phyloP scores from a whole-genome alignment of 345 rosid species.

The Eucalyptus polybractea region DNA sequence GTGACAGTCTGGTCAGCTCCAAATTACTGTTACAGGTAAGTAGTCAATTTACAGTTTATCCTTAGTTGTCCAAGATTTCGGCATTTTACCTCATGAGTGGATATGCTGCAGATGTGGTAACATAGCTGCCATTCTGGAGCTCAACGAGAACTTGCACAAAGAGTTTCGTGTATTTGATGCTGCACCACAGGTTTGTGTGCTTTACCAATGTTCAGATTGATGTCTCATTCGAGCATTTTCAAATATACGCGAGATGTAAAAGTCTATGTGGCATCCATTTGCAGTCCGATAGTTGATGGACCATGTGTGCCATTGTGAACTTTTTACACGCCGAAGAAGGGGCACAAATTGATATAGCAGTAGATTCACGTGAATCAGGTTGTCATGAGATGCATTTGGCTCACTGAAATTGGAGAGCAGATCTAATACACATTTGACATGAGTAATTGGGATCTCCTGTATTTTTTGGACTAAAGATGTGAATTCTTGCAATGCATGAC shows the following conservation, averaged over 20 bases:
- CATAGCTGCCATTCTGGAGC: slow-evolving; percentile 87
- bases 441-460: not conserved
- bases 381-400: not conserved
- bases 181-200: slow-evolving; percentile 63
- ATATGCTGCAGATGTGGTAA: slow-evolving; percentile 73
- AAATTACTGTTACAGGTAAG: slow-evolving; percentile 94
- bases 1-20: slow-evolving; percentile 99
- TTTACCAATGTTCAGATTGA: not conserved
- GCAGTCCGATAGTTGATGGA: not conserved
- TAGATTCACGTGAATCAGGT: not conserved
- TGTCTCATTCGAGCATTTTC: not conserved
- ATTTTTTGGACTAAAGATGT: not conserved
- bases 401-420: not conserved
- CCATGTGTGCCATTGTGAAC: not conserved
- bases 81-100: not conserved
- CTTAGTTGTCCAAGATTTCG: not conserved
- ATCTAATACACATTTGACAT: not conserved
- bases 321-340: not conserved
- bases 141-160: slow-evolving; percentile 75
- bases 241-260: not conserved
- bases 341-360: not conserved
- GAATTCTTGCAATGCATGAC: not conserved
- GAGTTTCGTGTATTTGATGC: slow-evolving; percentile 92
- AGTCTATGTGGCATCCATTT: not conserved
- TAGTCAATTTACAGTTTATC: not conserved